Evolutionary conservation across 805 yeast species (phyloP).

Genomic region (Cyberlindnera saturnus): DNA sequence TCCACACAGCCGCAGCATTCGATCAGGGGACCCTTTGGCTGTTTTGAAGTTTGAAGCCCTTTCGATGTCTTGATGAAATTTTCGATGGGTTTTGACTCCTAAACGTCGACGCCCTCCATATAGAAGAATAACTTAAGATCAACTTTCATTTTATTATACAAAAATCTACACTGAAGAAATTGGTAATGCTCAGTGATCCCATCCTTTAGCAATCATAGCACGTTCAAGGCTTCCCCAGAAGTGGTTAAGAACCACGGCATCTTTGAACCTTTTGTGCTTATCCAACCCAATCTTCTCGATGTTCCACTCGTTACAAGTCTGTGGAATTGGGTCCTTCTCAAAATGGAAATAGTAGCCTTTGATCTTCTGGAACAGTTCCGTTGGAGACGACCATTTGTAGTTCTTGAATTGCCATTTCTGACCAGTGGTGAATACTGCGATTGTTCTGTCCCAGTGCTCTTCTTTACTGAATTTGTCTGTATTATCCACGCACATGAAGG

Average conservation of each 20-base stretch:
- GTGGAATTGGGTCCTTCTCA: conserved; percentile 75
- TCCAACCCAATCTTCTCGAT: conserved; percentile 75
- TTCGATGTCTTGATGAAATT: too few relatives aligned
- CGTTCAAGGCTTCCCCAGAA: conserved; percentile 84
- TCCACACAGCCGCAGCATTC: not conserved
- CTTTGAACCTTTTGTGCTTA: conserved; percentile 78
- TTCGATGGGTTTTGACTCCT: too few relatives aligned
- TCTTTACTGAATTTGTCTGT: conserved; percentile 86
- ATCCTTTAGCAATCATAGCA: conserved; percentile 62
- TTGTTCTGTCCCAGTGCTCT: conserved; percentile 96
- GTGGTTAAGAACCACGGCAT: conserved; percentile 76
- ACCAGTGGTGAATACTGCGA: conserved; percentile 94
- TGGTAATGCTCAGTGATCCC: not conserved
- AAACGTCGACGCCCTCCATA: too few relatives aligned
- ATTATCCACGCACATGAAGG: conserved; percentile 79
- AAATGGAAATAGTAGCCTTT: conserved; percentile 77
- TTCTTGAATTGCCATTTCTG: conserved; percentile 94
- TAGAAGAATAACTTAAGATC: too few relatives aligned
- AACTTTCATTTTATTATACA: too few relatives aligned
- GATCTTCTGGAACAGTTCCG: conserved; percentile 71
- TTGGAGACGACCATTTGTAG: conserved; percentile 80
- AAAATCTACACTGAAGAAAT: not conserved
- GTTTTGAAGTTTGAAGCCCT: too few relatives aligned
- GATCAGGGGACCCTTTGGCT: too few relatives aligned
- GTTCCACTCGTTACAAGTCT: conserved; percentile 79